Conservation (phyloP, 108 stramenopile genomes). For the Schizochytrium sp. region DNA sequence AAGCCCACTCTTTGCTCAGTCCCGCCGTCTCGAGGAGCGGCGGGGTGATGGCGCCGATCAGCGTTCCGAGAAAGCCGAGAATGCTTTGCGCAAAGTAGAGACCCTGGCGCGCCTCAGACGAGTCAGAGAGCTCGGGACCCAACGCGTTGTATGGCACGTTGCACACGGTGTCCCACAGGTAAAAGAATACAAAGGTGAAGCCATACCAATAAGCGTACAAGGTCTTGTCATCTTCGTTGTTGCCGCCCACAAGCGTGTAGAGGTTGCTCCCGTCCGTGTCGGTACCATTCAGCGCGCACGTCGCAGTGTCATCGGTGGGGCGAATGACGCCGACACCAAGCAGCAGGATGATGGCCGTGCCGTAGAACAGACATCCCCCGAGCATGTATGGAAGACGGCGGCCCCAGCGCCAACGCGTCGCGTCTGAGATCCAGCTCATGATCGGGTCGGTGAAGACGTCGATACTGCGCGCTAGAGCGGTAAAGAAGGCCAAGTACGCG, state of each 20-base stretch:
- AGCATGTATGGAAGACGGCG: constrained; percentile 25
- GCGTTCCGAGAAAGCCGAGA: constrained; percentile 20
- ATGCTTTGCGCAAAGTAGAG: constrained; percentile 23
- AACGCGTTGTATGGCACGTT: constrained; percentile 32
- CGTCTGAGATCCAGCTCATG: constrained; percentile 32
- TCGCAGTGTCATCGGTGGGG: neutral
- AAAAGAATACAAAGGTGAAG: constrained; percentile 24
- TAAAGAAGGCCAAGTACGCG: constrained; percentile 29
- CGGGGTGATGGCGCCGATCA: constrained; percentile 22
- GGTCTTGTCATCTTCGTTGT: neutral
- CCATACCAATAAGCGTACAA: constrained; percentile 26
- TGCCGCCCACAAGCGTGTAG: neutral
- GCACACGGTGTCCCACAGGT: constrained; percentile 25
- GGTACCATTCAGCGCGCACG: neutral
- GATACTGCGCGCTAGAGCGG: constrained; percentile 20
- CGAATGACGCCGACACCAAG: constrained; percentile 5
- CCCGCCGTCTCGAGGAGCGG: constrained; percentile 10
- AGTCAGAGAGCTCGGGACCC: constrained; percentile 27
- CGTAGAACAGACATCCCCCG: constrained; percentile 23
- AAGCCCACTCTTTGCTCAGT: constrained; percentile 9
- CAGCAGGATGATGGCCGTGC: constrained; percentile 1
- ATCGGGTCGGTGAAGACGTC: constrained; percentile 33
- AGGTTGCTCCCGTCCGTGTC: neutral
- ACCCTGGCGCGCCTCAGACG: constrained; percentile 8
- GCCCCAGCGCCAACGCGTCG: neutral